Evolutionary conservation across 192 early-diverging fungal species (phyloP).

Genomic region (Gaertneriomyces semiglobifer): DNA sequence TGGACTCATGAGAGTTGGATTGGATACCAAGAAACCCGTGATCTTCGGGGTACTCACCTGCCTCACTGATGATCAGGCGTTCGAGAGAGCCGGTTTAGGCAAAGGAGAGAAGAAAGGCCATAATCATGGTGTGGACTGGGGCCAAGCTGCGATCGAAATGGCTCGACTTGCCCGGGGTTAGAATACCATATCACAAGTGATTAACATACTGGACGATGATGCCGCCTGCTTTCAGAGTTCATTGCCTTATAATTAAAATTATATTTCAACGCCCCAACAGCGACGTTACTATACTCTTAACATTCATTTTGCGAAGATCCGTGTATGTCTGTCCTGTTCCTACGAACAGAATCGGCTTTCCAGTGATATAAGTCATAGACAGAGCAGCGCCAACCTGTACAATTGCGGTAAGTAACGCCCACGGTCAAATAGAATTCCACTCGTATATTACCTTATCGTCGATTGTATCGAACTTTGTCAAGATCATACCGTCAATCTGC

Average conservation of each 20-base stretch:
- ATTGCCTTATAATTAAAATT: too few relatives aligned
- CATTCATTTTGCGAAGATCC: slow-evolving; percentile 83
- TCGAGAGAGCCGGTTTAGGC: slow-evolving; percentile 71
- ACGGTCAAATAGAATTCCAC: neutral
- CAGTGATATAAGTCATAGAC: slow-evolving; percentile 94
- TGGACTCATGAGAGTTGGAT: slow-evolving; percentile 93
- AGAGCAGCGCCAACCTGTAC: slow-evolving; percentile 84
- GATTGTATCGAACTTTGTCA: slow-evolving; percentile 96
- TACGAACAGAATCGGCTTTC: slow-evolving; percentile 93
- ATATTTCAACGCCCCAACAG: slow-evolving; percentile 5
- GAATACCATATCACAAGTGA: neutral
- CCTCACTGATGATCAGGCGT: slow-evolving; percentile 89
- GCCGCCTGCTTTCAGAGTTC: too few relatives aligned
- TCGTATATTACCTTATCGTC: slow-evolving; percentile 72
- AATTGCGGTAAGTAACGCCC: slow-evolving; percentile 9
- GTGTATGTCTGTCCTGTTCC: slow-evolving; percentile 97
- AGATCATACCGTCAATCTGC: slow-evolving; percentile 92
- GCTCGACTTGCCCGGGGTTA: slow-evolving; percentile 37
- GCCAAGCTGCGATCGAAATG: slow-evolving; percentile 92
- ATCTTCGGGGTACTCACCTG: slow-evolving; percentile 98
- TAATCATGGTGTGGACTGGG: slow-evolving; percentile 98
- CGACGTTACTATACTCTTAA: slow-evolving; percentile 33
- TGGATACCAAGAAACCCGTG: slow-evolving; percentile 82
- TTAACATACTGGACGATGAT: too few relatives aligned
- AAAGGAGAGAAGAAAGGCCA: slow-evolving; percentile 64